A percentile compares a stretch with the other conserved stretches of the same genome.
These are phyloP conservation scores for Penicillium sp. DNA, from an alignment of 2,329 filamentous ascomycete genomes.

Conservation along the genomic window DNA sequence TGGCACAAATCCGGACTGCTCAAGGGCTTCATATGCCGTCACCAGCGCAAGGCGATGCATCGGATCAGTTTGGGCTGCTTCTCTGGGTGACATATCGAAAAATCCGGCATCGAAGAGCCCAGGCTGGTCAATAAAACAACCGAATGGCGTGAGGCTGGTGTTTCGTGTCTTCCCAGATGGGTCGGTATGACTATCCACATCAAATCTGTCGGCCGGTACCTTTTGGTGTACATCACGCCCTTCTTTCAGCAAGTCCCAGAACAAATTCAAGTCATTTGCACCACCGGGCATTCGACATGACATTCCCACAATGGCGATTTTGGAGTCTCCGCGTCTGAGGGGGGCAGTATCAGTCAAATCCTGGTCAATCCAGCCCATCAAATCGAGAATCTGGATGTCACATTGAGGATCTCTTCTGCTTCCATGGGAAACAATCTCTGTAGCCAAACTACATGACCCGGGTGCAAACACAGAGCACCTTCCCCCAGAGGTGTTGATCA, in stretches of 20 bases:
- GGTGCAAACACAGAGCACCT: background rate
- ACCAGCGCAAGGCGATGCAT: conserved; percentile 74
- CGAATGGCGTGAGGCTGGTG: conserved; percentile 32
- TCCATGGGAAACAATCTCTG: background rate
- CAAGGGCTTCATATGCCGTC: conserved; percentile 75
- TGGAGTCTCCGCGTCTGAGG: background rate
- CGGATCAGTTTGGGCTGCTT: conserved; percentile 57
- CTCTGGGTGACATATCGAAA: conserved; percentile 61
- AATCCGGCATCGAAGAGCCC: conserved; percentile 42
- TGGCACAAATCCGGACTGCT: conserved; percentile 66
- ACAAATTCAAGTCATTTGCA: conserved; percentile 23
- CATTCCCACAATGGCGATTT: conserved; percentile 11
- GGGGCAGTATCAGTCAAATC: background rate
- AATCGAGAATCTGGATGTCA: background rate
- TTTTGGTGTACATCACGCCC: conserved; percentile 31
- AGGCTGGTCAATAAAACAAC: conserved; percentile 41
- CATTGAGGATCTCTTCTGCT: too few relatives aligned
- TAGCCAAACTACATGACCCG: background rate
- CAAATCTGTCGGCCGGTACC: conserved; percentile 37
- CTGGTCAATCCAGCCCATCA: background rate
- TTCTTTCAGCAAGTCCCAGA: conserved; percentile 38
- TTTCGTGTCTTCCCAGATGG: conserved; percentile 36
- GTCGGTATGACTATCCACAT: conserved; percentile 36
- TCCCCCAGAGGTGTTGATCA: background rate
- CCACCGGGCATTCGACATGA: conserved; percentile 13